These are phyloP conservation scores for Quercus bicolor DNA, from an alignment of 306 rosid species.

Conservation along the genomic window DNA sequence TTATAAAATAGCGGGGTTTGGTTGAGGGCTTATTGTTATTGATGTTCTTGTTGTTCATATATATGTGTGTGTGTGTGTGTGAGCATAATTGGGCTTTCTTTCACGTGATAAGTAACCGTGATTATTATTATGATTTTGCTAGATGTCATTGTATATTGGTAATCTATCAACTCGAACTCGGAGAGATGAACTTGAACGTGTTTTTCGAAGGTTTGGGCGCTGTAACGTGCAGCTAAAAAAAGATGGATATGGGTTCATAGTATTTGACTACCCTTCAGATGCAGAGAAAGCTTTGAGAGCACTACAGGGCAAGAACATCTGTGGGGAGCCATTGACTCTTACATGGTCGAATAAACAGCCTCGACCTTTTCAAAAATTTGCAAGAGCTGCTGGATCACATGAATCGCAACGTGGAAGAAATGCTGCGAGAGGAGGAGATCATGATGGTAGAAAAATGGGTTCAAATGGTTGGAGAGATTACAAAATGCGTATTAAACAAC, in stretches of 20 bases:
- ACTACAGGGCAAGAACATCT: slow-evolving; percentile 48
- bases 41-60: not conserved
- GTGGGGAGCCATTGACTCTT: slow-evolving; percentile 46
- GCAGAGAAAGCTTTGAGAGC: slow-evolving; percentile 59
- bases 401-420: slow-evolving; percentile 26
- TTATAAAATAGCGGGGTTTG: not conserved
- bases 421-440: slow-evolving; percentile 17
- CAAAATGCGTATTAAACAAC: slow-evolving; percentile 10
- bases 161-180: slow-evolving; percentile 41
- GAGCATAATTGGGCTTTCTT: not conserved
- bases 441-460: slow-evolving; percentile 25
- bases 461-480: slow-evolving; percentile 31
- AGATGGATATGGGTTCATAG: slow-evolving; percentile 65
- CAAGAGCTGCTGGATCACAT: slow-evolving; percentile 28
- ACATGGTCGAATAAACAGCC: slow-evolving; percentile 68
- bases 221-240: slow-evolving; percentile 49
- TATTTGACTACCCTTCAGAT: slow-evolving; percentile 41
- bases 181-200: slow-evolving; percentile 46
- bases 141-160: slow-evolving; percentile 68
- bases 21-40: not conserved
- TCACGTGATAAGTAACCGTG: not conserved
- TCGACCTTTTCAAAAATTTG: slow-evolving; percentile 22
- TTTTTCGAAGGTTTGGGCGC: slow-evolving; percentile 49
- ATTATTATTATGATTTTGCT: not conserved
- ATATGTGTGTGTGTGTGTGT: not conserved